Evolutionary conservation across 2,329 filamentous ascomycete genomes (phyloP).

Genomic region (Trichoderma atroviride): DNA sequence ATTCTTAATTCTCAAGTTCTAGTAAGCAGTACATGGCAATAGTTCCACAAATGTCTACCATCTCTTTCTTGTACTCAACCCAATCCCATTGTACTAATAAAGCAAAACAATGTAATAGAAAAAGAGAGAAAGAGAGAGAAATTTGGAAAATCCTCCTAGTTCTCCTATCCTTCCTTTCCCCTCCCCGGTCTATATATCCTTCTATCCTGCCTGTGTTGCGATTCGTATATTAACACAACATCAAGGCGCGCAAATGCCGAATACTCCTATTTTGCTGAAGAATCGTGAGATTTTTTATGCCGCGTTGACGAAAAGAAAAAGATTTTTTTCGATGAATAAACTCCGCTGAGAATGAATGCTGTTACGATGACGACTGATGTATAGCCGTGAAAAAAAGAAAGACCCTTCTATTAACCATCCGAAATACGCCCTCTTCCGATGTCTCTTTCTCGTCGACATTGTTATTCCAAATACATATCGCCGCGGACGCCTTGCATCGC

Average conservation of each 20-base stretch:
- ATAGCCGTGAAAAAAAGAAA: not conserved
- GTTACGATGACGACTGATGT: not conserved
- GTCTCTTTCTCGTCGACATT: slow-evolving; percentile 13
- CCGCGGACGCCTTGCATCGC: slow-evolving; percentile 50
- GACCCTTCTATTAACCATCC: slow-evolving; percentile 13
- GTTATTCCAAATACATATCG: slow-evolving; percentile 56
- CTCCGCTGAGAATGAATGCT: slow-evolving; percentile 15
- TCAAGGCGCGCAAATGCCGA: slow-evolving; percentile 31
- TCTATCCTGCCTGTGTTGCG: slow-evolving; percentile 23
- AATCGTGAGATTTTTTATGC: slow-evolving; percentile 36
- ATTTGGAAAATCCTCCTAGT: not conserved
- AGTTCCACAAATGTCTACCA: not conserved
- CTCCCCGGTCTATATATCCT: slow-evolving; percentile 13
- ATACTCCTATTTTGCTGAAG: slow-evolving; percentile 30
- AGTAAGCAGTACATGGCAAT: slow-evolving; percentile 2
- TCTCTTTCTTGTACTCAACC: not conserved
- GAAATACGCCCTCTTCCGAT: slow-evolving; percentile 11
- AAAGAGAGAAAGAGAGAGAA: not conserved
- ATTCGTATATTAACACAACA: slow-evolving; percentile 42
- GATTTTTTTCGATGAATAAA: not conserved
- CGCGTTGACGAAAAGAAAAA: not conserved
- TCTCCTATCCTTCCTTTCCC: not conserved
- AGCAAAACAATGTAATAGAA: not conserved
- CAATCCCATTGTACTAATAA: not conserved
- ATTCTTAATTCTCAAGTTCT: slow-evolving; percentile 5